Base-by-base conservation (phyloP, 164 flowering plant species). In the Taxillus chinensis region DNA sequence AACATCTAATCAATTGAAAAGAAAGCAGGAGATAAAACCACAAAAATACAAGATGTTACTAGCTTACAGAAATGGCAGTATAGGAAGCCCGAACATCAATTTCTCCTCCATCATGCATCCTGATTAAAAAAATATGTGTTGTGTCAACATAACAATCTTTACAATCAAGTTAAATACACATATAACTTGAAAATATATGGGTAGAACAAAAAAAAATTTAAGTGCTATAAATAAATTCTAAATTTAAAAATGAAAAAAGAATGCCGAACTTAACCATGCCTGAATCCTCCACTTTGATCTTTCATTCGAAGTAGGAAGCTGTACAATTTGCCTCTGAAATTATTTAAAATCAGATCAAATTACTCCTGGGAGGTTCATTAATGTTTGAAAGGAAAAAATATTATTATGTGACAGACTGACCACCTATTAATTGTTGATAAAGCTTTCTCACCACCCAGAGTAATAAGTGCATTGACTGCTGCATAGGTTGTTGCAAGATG, bases 401-500 rank as follows among this genome's bases (percentile, higher is more conserved):
- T 17, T 3, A 54, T 64, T 42, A 49, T 46, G 60, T 63, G 62
- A 65, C 39, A 69, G 74, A 73, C 68, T 64, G 70, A 64, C 75
- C 74, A 93, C 99, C 99, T 89, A 81, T 93, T 81, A 70, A 90
- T 90, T 60, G 99, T 90, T 39, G 93, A 84, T 57, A 93, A 65
- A 45, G 97, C 72, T 65, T 55, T 75, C 9, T 80, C 68, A 52
- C 96, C 82, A 5, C 99, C 97, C 72, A 93, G 67, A 62, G 97
- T 88, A 67, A 93, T 70, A 62, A 93, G 90, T 70, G 97, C 63
- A 79, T 87, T 87, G 42, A 93, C 87, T 0, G 97, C 96, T 77
- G 97, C 99, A 79, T 93, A 93, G 70, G 91, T 93, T 70, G 99
- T 93, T 62, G 96, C 95, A 45, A 93, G 86, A 77, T 93, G 99